A percentile compares a stretch with the other conserved stretches of the same genome.
Evolutionary conservation across 2,329 filamentous ascomycete species (phyloP).

Genomic region (Daldinia sp.): DNA sequence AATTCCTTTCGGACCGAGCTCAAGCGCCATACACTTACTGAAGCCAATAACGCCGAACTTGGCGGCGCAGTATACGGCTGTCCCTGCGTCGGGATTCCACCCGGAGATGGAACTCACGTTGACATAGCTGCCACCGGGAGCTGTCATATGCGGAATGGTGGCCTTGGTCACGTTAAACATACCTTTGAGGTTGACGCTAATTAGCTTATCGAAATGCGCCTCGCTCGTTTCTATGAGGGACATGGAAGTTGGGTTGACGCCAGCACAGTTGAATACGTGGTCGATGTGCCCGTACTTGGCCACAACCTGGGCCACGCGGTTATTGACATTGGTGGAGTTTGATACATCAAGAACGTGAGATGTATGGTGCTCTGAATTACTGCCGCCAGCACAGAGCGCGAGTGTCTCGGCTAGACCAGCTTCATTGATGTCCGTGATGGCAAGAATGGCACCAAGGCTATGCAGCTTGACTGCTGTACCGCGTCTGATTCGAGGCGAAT

Average conservation of each 20-base stretch:
- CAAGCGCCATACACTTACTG: constrained; percentile 57
- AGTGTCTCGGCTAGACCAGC: constrained; percentile 34
- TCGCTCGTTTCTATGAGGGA: constrained; percentile 57
- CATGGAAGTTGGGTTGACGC: constrained; percentile 61
- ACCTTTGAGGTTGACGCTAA: constrained; percentile 60
- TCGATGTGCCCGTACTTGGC: constrained; percentile 49
- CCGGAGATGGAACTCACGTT: constrained; percentile 56
- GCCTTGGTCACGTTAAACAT: constrained; percentile 60
- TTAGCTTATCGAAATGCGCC: constrained; percentile 60
- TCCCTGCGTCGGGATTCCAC: constrained; percentile 44
- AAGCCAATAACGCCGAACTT: constrained; percentile 59
- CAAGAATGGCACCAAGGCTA: constrained; percentile 37
- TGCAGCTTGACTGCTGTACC: constrained; percentile 42
- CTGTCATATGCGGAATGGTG: constrained; percentile 54
- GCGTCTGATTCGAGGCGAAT: constrained; percentile 23
- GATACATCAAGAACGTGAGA: constrained; percentile 37
- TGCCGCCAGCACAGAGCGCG: constrained; percentile 31
- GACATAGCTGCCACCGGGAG: constrained; percentile 51
- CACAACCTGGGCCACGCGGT: constrained; percentile 35
- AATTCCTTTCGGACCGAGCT: constrained; percentile 55
- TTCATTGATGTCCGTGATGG: constrained; percentile 41
- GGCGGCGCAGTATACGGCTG: constrained; percentile 53
- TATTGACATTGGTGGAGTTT: constrained; percentile 30
- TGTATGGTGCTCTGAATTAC: constrained; percentile 18
- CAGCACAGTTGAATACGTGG: constrained; percentile 58